Conservation (phyloP, 306 rosid species). For the Lupinus albus region DNA sequence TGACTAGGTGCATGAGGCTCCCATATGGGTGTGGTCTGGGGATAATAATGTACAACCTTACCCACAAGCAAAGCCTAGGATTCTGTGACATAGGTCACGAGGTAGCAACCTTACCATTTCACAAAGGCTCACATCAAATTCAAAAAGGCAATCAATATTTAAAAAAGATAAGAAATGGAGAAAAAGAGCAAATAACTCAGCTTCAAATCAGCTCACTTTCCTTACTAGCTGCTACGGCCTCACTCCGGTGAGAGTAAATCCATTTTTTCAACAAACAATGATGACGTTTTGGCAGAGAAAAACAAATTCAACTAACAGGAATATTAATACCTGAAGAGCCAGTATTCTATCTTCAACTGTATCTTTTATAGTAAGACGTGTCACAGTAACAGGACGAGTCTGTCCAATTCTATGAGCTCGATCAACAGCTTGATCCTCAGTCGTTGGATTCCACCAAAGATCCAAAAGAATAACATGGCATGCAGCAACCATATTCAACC, state of each 20-base stretch:
- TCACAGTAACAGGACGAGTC: constrained; percentile 95
- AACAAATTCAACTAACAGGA: constrained; percentile 13
- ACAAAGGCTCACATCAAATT: too few species aligned
- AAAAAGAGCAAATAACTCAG: constrained; percentile 15
- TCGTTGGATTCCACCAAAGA: constrained; percentile 99
- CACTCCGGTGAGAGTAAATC: constrained; percentile 31
- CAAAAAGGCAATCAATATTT: not conserved
- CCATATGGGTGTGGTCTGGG: too few species aligned
- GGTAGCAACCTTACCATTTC: too few species aligned
- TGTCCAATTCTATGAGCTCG: constrained; percentile 98
- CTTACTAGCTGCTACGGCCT: constrained; percentile 24
- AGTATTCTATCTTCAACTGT: constrained; percentile 95
- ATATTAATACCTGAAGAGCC: constrained; percentile 77
- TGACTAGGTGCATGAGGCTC: too few species aligned
- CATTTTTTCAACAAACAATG: constrained; percentile 14
- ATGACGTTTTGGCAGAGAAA: constrained; percentile 20
- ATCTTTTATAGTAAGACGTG: constrained; percentile 81
- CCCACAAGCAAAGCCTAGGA: too few species aligned
- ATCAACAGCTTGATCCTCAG: constrained; percentile 98
- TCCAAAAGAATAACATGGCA: constrained; percentile 94
- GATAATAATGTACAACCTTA: too few species aligned
- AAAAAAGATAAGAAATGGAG: not conserved
- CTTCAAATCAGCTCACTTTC: constrained; percentile 14
- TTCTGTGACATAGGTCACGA: not conserved
- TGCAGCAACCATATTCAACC: constrained; percentile 98